Evolutionary conservation across 192 early-diverging fungal species (phyloP), one percentile per base, ranked within the genome.

Genomic region (Linderina pennispora): DNA sequence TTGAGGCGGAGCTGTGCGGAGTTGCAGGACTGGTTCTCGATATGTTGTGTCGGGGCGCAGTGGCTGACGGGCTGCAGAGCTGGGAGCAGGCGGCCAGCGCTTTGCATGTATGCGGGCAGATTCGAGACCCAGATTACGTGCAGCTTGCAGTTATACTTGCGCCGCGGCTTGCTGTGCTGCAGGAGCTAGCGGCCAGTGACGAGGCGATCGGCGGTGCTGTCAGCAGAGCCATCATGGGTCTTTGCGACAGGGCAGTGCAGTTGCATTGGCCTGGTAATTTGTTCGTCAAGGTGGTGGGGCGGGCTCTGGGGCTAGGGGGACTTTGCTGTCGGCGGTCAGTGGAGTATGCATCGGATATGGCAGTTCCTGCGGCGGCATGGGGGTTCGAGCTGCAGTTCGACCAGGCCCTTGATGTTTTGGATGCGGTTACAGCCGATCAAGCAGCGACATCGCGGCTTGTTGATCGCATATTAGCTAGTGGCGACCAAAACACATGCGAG

Each of bases 71-170:
- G n/a, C n/a, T n/a, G n/a, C n/a, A n/a, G n/a, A n/a, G n/a, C n/a
- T n/a, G n/a, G n/a, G n/a, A n/a, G n/a, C 57, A 61, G 39, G 68
- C 68, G 1, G 53, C 62, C 2, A 50, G 36, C 25, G 62, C 62
- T 13, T 39, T 72, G 34, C 37, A 23, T n/a, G 25, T 26, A 0
- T 48, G 53, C 17, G 17, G 57, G 6, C 34, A 20, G 1, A 33
- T 26, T n/a, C 40, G 55, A 9, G 44, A 37, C 21, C 40, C 57
- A 0, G 68, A 61, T 11, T 24, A 23, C 14, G 40, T 39, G 2
- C 48, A 33, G 8, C 38, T 72, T 19, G 20, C 54, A 18, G 23
- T 65, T 9, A 33, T 57, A 24, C 18, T 72, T 15, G 37, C 50
- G n/a, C 61, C n/a, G n/a, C n/a, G n/a, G n/a, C n/a, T n/a, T n/a